Base-by-base conservation (phyloP, 108 stramenopile genomes). In the Pelagomonas calceolata region DNA sequence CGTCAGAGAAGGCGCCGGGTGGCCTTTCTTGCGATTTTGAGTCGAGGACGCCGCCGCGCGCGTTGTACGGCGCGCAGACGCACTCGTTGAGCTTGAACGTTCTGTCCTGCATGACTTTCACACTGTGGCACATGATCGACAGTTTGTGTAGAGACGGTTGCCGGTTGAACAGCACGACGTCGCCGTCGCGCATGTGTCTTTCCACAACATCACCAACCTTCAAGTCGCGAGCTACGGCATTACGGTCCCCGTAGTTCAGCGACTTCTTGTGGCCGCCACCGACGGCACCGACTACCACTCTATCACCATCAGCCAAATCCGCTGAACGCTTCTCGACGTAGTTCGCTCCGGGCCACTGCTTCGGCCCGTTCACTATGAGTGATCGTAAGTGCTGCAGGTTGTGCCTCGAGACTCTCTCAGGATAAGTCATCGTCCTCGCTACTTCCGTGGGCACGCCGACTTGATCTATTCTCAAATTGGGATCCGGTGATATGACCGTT, bases 41-140 rank as follows among this genome's bases (percentile, higher is more conserved):
- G n/a, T n/a, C n/a, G n/a, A 44, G 81, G n/a, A n/a, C n/a, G n/a
- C n/a, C n/a, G n/a, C n/a, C n/a, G n/a, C n/a, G n/a, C n/a, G n/a
- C 96, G 76, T 97, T 97, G 81, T 96, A 99, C 14, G 98, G 96
- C 44, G 92, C 91, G 84, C 98, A 99, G 64, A 95, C 96, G 73
- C 95, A 96, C 73, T 94, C 97, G 77, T 99, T 99, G 90, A 99
- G 97, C 30, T 96, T 89, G 76, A 99, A 96, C 0, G 98, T 97
- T 36, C 93, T 68, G 91, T 92, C 95, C 30, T 91, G 87, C 83
- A 95, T 78, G 51, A 99, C 92, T 79, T 94, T 95, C 4, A 87
- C 98, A 34, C 85, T 79, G 79, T 99, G 98, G 32, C 91, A 81
- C 98, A 99, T 99, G 81, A 99, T 99, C 30, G 89, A 90, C 66